A percentile compares a stretch with the other conserved stretches of the same genome.
Evolutionary conservation across 2,329 filamentous ascomycete genomes (phyloP).

Genomic region (Endoconidiophora polonica): DNA sequence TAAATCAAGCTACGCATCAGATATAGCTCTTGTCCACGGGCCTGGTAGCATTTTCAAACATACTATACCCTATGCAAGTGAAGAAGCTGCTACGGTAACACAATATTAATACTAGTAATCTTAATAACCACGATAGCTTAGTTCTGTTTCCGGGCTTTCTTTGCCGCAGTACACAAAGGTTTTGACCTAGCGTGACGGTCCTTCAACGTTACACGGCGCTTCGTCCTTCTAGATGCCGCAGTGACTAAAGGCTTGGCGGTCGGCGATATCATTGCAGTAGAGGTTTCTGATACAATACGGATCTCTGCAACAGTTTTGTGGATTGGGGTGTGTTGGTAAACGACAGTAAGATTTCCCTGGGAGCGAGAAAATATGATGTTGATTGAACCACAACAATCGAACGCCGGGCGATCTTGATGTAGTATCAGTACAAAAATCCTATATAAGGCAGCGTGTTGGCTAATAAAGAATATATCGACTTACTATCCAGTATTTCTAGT

Average conservation of each 20-base stretch:
- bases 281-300: constrained; percentile 22
- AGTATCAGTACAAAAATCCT: not conserved
- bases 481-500: constrained; percentile 30
- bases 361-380: constrained; percentile 32
- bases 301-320: constrained; percentile 38
- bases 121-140: not conserved
- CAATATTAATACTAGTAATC: too few relatives aligned
- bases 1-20: too few relatives aligned
- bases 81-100: too few relatives aligned
- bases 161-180: not conserved
- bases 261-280: constrained; percentile 3
- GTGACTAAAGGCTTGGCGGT: not conserved
- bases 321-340: constrained; percentile 39
- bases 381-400: constrained; percentile 38
- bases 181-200: not conserved
- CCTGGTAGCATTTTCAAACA: too few relatives aligned
- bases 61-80: too few relatives aligned
- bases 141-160: not conserved
- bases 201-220: not conserved
- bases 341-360: constrained; percentile 31
- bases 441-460: too few relatives aligned
- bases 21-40: too few relatives aligned
- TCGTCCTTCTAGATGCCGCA: not conserved
- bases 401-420: constrained; percentile 34
- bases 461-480: constrained; percentile 12